Base-by-base conservation (phyloP, 169 alveolate genomes). In the Miamiensis avidus region DNA sequence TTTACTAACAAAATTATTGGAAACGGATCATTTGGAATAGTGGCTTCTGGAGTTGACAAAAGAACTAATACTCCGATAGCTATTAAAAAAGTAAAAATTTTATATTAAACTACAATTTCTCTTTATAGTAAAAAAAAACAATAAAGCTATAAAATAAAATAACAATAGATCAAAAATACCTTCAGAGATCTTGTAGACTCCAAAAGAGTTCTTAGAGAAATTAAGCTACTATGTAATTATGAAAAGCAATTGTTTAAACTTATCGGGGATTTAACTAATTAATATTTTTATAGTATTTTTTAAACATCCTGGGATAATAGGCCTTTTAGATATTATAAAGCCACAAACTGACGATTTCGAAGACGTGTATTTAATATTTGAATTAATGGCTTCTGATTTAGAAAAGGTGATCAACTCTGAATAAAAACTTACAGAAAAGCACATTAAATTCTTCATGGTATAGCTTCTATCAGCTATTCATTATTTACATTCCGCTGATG, bases 101-200 rank as follows among this genome's bases (percentile, higher is more conserved):
- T 11, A 4, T 49, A 11, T 49, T 49, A 11, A 49, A 11, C 4
- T 11, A 49, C 20, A 49, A 49, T 11, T 49, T 49, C 20, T n/a
- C n/a, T n/a, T n/a, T n/a, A n/a, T n/a, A n/a, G n/a, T n/a, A n/a
- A n/a, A 49, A 11, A 49, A 49, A 20, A 49, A 49, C 4, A 49
- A 11, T 20, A 20, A 11, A 49, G 69, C 20, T 49, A 49, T 49
- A 49, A 11, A 49, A 49, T 49, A 49, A 49, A 49, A 11, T 49
- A 49, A 49, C 69, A 49, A 11, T 49, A 86, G 92, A 92, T 97
- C 20, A 87, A 93, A 34, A 97, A 97, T 78, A 98, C 98, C 30
- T 97, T 95, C 87, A 95, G 96, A 31, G 98, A 97, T 86, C 82
- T 96, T 32, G 92, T 96, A 0, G 99, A 96, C 88, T 98, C 99